Evolutionary conservation across 306 rosid species (phyloP).

Genomic region (Malus orientalis): DNA sequence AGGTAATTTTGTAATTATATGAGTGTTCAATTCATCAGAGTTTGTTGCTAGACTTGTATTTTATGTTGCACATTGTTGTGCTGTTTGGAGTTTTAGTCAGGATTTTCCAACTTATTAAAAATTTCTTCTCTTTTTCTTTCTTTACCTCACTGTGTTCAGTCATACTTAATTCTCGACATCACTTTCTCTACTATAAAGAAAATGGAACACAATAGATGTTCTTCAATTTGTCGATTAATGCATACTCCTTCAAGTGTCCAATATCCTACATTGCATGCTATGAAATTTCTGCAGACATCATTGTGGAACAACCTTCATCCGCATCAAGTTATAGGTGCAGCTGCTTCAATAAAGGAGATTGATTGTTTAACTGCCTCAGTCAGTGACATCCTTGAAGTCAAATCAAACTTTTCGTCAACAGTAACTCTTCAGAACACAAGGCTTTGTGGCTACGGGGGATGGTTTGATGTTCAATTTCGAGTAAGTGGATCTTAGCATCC

Average conservation of each 20-base stretch:
- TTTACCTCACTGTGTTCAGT: too few species aligned
- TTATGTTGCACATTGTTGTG: neutral
- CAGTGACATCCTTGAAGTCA: conserved; percentile 66
- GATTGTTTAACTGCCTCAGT: conserved; percentile 89
- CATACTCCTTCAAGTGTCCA: conserved; percentile 12
- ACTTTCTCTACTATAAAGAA: too few species aligned
- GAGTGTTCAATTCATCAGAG: neutral
- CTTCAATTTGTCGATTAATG: conserved; percentile 6
- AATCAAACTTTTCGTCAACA: conserved; percentile 43
- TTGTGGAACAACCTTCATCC: conserved; percentile 92
- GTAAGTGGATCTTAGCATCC: conserved; percentile 35
- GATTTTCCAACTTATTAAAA: too few species aligned
- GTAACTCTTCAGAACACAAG: conserved; percentile 48
- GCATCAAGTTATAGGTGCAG: conserved; percentile 74
- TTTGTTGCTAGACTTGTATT: neutral
- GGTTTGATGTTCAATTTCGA: conserved; percentile 97
- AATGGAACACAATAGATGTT: too few species aligned
- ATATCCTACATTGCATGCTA: neutral
- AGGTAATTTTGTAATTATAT: conserved; percentile 36
- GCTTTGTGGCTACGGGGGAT: conserved; percentile 82
- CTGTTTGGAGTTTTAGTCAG: too few species aligned
- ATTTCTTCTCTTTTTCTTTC: too few species aligned
- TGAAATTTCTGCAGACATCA: conserved; percentile 57
- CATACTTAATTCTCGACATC: too few species aligned
- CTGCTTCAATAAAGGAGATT: conserved; percentile 67